Evolutionary conservation across 23 red algal species (phyloP).

Genomic region (Rhodosorus marinus): DNA sequence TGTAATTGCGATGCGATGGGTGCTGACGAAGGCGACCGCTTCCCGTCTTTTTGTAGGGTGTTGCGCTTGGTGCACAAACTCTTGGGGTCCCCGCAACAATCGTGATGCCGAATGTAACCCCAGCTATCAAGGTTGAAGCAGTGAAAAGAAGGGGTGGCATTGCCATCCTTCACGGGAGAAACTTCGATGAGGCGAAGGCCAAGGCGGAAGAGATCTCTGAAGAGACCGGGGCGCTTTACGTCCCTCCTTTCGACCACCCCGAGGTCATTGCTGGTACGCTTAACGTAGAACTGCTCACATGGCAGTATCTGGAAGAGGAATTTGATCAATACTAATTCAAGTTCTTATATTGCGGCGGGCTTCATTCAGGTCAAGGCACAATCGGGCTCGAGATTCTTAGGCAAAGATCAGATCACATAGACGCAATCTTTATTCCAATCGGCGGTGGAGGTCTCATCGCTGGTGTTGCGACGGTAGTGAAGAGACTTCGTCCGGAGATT

Average conservation of each 20-base stretch:
- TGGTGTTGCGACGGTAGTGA: conserved; percentile 62
- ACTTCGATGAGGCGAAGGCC: conserved; percentile 66
- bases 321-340: too few relatives aligned
- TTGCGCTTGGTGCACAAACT: conserved; percentile 58
- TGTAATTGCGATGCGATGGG: too few relatives aligned
- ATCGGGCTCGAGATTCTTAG: conserved; percentile 74
- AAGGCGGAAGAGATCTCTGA: conserved; percentile 23
- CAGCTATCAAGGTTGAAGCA: conserved; percentile 83
- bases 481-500: conserved; percentile 61
- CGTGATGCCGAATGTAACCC: conserved; percentile 86
- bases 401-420: conserved; percentile 11
- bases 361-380: conserved; percentile 90
- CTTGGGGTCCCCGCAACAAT: conserved; percentile 60
- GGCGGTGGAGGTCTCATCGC: conserved; percentile 97
- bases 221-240: conserved; percentile 38
- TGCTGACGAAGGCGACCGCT: too few relatives aligned
- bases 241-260: conserved; percentile 95
- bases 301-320: too few relatives aligned
- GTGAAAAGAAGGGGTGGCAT: conserved; percentile 55
- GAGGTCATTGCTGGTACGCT: conserved; percentile 87
- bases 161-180: conserved; percentile 57
- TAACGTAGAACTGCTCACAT: too few relatives aligned
- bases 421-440: conserved; percentile 87
- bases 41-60: too few relatives aligned
- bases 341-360: too few relatives aligned